Evolutionary conservation across 139 green algal genomes (phyloP), one percentile per base, ranked within the genome.

Genomic region (Gonium pectorale): DNA sequence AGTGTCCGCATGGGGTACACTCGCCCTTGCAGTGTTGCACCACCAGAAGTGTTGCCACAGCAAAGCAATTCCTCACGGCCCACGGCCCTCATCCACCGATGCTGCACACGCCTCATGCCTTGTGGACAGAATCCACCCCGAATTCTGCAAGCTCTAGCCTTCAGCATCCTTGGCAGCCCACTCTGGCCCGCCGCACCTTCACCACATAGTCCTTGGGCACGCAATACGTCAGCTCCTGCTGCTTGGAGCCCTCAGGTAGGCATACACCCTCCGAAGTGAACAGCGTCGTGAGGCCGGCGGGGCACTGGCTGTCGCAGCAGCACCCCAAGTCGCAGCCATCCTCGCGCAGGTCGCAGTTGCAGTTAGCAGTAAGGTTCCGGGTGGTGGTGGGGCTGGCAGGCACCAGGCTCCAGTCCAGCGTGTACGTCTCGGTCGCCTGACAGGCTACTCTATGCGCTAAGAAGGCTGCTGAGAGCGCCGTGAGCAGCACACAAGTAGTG

Each of bases 301-400:
- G 64, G 77, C 90, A 93, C 44, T 67, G 43, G 17, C 80, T 40
- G 56, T 93, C 90, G 52, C 90, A 93, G 75, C 90, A 93, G 86
- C 90, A 93, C 22, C 74, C 70, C 2, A 77, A 63, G 67, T 89
- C 83, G 80, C 90, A 93, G 15, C 77, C 75, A 31, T 64, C 59
- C 11, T 68, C 44, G 1, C 69, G 52, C 4, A 92, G 79, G 59
- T 90, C 69, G 64, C 90, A 93, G 4, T 81, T 86, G 80, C 90
- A 93, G 64, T 73, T 88, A 9, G 83, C 62, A 37, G 79, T 90
- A 11, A 93, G 66, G 90, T 89, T 89, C 9, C 74, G 83, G 31
- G 67, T 62, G 0, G 37, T 81, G 19, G 77, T 31, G 40, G 81
- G 54, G 37, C 2, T 71, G 27, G 41, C 51, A 19, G 51, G 54